Base-by-base conservation (phyloP, 805 yeast genomes). In the Teunomyces cretensis region DNA sequence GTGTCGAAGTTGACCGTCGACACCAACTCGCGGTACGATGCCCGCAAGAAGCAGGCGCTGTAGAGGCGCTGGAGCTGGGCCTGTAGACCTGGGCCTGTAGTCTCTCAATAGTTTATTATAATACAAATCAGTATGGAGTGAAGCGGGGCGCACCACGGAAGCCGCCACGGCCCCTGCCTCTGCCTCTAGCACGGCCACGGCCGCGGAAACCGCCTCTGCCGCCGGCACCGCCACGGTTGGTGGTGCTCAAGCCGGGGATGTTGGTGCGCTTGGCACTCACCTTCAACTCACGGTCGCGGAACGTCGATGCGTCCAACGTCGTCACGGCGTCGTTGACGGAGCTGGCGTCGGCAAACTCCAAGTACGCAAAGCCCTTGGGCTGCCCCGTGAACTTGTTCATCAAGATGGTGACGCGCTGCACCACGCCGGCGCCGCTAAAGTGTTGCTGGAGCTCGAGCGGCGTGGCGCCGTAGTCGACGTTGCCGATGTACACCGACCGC, bases 301-400 rank as follows among this genome's bases (percentile, higher is more conserved):
- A 83, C 19, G 72, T 67, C 1, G 84, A 69, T 26, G 85, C 92
- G 56, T 87, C 81, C 49, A 84, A 68, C 12, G 74, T 69, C 6
- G 63, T 67, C 33, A 88, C 71, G 1, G 96, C 95, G 48, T 76
- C 73, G 14, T 78, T 70, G 6, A 87, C 90, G 9, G 76, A 72
- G n/a, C 75, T 73, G 9, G 80, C 76, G 56, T 79, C 86, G n/a
- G 82, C 77, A 58, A 88, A 89, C 62, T 89, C 96, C 50, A 89
- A 76, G 62, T 88, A 89, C 1, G 96, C 96, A 67, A 76, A 88
- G 1, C 96, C 96, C 64, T 85, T 85, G 36, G 96, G 94, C 50
- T 79, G 84, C 6, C 96, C 95, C 0, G 94, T 82, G 54, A 69
- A 65, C 62, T 83, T 84, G 66, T 88, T 87, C 45, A 79, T 72